Evolutionary conservation across 768 basidiomycete species (phyloP), one percentile per base, ranked within the genome.

Genomic region (Filobasidium floriforme): DNA sequence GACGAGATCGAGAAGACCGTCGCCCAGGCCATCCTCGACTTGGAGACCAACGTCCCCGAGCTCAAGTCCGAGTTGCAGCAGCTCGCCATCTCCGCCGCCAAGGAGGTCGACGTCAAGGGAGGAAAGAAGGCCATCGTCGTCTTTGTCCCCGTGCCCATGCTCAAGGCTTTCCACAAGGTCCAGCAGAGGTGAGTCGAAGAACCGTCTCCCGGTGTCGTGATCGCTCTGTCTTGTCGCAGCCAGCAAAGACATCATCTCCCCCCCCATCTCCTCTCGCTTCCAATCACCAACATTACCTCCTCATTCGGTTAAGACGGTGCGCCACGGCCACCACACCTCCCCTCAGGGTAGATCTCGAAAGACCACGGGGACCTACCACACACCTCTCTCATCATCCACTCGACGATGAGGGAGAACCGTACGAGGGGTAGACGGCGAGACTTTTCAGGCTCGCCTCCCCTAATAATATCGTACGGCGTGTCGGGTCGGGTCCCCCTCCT

Each of bases 51-150:
- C 80, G 93, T 97, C 67, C 90, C 93, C 69, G 96, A 99, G 82
- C 88, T 99, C 83, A 99, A 97, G 87, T 77, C 85, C 66, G 96
- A 99, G 83, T 88, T 99, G 70, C 88, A 93, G 59, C 86, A 88
- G 68, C 87, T 99, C 72, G 92, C 97, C 79, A 97, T 99, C 82
- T 94, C 92, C 72, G 90, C 93, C 70, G 96, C 96, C 71, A 92
- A 92, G 77, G 96, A 99, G 82, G 89, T 99, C 72, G 96, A 99
- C 79, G 93, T 98, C 74, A 90, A 92, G 76, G 96, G 94, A 70
- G 96, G 96, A 78, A 97, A 96, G 84, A 99, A 98, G 84, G 96
- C 96, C 61, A 93, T 99, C 75, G 91, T 99, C 70, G 83, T 99
- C 80, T 99, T 99, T 77, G 93, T 98, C 57, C 96, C 96, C 65